Percentiles rank a stretch among this genome's conserved stretches.
Conservation (phyloP, 257 asterid genomes). For the Fraxinus americana region DNA sequence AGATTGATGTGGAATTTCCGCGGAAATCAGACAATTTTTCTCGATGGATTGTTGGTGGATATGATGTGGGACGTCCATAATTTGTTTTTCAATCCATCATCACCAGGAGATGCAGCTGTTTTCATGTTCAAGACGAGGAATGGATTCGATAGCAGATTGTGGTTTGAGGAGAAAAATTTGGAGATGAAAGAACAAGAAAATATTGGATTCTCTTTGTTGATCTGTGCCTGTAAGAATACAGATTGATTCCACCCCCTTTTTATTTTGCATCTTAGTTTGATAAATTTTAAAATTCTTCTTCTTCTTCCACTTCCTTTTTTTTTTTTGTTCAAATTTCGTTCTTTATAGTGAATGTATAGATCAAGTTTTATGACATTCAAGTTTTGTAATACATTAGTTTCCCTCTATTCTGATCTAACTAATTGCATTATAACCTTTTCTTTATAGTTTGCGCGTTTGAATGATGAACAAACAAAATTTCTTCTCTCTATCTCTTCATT, state of each 20-base stretch:
- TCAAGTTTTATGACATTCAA: background rate
- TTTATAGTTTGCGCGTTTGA: background rate
- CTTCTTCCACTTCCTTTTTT: too few relatives aligned
- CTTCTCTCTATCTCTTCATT: too few relatives aligned
- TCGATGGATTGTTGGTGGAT: conserved; percentile 78
- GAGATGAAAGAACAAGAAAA: conserved; percentile 28
- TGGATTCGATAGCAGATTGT: conserved; percentile 14
- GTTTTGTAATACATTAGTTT: too few relatives aligned
- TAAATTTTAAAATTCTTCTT: too few relatives aligned
- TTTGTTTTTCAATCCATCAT: conserved; percentile 51
- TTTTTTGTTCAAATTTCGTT: too few relatives aligned
- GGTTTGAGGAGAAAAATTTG: conserved; percentile 15
- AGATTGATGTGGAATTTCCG: conserved; percentile 86
- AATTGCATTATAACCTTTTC: background rate
- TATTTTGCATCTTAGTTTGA: too few relatives aligned
- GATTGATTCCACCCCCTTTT: conserved; percentile 26
- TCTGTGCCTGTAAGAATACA: conserved; percentile 66
- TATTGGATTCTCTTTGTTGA: conserved; percentile 63
- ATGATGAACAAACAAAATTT: too few relatives aligned
- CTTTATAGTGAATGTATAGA: too few relatives aligned
- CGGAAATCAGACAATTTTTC: conserved; percentile 73
- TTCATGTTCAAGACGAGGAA: conserved; percentile 20
- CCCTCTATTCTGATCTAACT: too few relatives aligned
- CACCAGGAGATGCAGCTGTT: conserved; percentile 28
- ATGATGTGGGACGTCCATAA: conserved; percentile 96